Base-by-base conservation (phyloP, 208 protist species). In the Naegleria gruberi region DNA sequence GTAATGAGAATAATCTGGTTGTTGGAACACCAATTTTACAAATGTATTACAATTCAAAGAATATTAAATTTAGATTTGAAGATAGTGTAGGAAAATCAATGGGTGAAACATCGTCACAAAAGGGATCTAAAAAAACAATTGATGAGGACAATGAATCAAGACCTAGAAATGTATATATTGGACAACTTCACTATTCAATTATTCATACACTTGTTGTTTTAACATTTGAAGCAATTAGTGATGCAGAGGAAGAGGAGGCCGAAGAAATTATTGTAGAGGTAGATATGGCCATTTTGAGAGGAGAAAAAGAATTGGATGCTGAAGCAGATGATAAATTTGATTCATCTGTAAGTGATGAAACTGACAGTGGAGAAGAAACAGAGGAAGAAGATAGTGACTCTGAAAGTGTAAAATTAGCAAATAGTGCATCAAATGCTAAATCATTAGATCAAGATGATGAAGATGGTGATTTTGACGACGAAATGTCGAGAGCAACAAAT, bases 41-140 rank as follows among this genome's bases (percentile, higher is more conserved):
- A 55, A 55, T 87, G 44, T 87, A 87, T 55, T 87, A 87, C n/a
- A 87, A 87, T 19, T 15, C 26, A 0, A 87, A 87, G 37, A 87
- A 37, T 40, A 26, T 87, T n/a, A 12, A 43, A 34, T 87, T 55
- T 55, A 46, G 83, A 87, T 87, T 77, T 77, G 26, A 37, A 37
- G 65, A 77, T 8, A 77, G 30, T 77, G 15, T 65, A 65, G 17
- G 8, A 19, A 77, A 77, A 37, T 37, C 6, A 74, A 5, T 74
- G 5, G 5, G 26, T 37, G 26, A 12, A 19, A 77, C 1, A 37
- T 37, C 17, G 10, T 77, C 65, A 8, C 10, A 0, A 19, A 77
- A 77, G 30, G 6, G 26, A 77, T 37, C 19, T 37, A 30, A 30
- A 8, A 77, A 77, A 2, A 5, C 26, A 8, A 26, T 37, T 37